A percentile compares a stretch with the other conserved stretches of the same genome.
These are phyloP conservation scores for Hypoxylon cercidicola DNA, from an alignment of 495 filamentous ascomycete genomes.

Conservation along the genomic window DNA sequence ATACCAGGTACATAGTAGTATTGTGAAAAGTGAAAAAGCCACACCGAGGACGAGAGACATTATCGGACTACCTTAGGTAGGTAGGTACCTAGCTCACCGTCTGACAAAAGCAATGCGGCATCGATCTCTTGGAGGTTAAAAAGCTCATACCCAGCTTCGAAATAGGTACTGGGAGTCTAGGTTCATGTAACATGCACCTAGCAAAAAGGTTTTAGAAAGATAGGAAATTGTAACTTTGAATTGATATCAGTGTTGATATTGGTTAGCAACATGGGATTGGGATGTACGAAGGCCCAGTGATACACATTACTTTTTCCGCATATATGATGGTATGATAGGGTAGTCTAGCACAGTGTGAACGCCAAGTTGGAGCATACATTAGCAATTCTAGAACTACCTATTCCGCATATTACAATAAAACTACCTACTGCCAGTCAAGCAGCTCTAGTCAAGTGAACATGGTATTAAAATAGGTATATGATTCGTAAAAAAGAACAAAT, in stretches of 20 bases:
- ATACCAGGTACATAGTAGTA: no score
- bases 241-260: not conserved
- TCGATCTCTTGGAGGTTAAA: constrained; percentile 7
- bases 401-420: no score
- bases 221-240: constrained; percentile 11
- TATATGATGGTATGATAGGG: not conserved
- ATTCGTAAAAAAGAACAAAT: no score
- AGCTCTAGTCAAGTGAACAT: no score
- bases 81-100: constrained; percentile 23
- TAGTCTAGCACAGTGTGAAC: constrained; percentile 22
- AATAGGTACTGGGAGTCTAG: constrained; percentile 25
- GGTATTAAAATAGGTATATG: no score
- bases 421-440: no score
- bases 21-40: constrained; percentile 9
- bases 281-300: not conserved
- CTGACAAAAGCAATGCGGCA: constrained; percentile 21
- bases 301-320: not conserved
- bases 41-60: constrained; percentile 29
- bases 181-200: constrained; percentile 23
- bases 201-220: constrained; percentile 22
- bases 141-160: constrained; percentile 14
- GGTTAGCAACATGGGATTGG: not conserved
- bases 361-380: not conserved
- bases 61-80: not conserved
- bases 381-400: constrained; percentile 3